Base-by-base conservation (phyloP, 352 stramenopile genomes). In the Albugo laibachii region DNA sequence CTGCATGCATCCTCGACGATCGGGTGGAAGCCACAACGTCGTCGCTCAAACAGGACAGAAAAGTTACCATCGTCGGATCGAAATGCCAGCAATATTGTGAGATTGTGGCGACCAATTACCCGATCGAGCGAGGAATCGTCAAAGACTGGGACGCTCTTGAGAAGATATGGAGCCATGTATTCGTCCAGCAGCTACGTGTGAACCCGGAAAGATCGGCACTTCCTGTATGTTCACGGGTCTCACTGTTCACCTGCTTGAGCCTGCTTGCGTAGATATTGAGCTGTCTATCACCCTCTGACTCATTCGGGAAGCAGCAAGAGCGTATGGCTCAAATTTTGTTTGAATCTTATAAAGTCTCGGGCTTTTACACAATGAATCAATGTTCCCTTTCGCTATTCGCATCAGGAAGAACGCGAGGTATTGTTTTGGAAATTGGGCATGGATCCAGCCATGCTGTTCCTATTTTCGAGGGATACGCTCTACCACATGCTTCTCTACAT, bases 131-230 rank as follows among this genome's bases (percentile, higher is more conserved):
- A 8, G 83, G 83, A 2, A 41, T 87, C 18, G 63, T 94, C 5
- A 62, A 81, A 49, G 70, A 94, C 53, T 92, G 77, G 72, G 80
- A 88, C 44, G 65, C 76, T 14, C 61, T 95, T 39, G 81, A 94
- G 51, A 68, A 69, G 11, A 62, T 94, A 21, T 85, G 82, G 81
- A 65, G 92, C 49, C 77, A 87, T 52, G 64, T 84, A 20, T 92
- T 92, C 41, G 50, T 74, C 16, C 61, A 85, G 53, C 73, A 91
- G 52, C 57, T 88, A 38, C 69, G 62, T 13, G 61, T 86, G 41
- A 80, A 85, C 37, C 73, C 76, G 0, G 77, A 89, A 57, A 82
- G 69, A 5, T 63, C 62, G 8, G 70, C 70, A 16, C 52, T 86
- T 14, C 75, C 77, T 1, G 65, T 79, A 18, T 20, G 59, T 27